phyloP scores from a whole-genome alignment of 2,329 filamentous ascomycete genomes.

The Penicillium griseofulvum region DNA sequence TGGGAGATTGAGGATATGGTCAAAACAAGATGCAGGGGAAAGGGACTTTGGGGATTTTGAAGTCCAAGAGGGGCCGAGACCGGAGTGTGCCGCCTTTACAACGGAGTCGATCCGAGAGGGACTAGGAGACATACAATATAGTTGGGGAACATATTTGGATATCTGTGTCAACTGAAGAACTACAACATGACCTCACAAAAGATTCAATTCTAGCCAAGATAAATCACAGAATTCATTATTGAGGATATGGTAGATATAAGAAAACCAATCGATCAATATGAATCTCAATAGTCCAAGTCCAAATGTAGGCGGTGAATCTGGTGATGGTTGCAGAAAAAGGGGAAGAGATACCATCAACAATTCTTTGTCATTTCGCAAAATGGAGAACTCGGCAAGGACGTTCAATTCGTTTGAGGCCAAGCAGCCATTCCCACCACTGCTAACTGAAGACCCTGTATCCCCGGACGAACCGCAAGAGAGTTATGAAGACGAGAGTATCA shows the following conservation, averaged over 20 bases:
- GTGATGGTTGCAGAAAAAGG: slow-evolving; percentile 9
- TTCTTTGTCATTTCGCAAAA: slow-evolving; percentile 8
- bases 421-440: slow-evolving; percentile 35
- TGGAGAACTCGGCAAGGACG: slow-evolving; percentile 6
- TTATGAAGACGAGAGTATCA: slow-evolving; percentile 29
- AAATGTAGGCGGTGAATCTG: slow-evolving; percentile 4
- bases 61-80: neutral
- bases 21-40: neutral
- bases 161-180: neutral
- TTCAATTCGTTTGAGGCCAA: slow-evolving; percentile 28
- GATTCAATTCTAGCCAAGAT: neutral
- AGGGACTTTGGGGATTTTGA: neutral
- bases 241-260: neutral
- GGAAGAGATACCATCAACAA: neutral
- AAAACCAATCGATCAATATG: neutral
- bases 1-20: neutral
- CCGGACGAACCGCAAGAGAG: slow-evolving; percentile 22
- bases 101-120: neutral
- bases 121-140: neutral
- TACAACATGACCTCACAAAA: neutral
- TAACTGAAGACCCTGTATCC: slow-evolving; percentile 26
- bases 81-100: neutral
- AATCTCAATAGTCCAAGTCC: neutral
- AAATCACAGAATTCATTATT: neutral
- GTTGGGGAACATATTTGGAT: neutral